Conservation (phyloP, 352 stramenopile species). For the Pythium rishiriense region DNA sequence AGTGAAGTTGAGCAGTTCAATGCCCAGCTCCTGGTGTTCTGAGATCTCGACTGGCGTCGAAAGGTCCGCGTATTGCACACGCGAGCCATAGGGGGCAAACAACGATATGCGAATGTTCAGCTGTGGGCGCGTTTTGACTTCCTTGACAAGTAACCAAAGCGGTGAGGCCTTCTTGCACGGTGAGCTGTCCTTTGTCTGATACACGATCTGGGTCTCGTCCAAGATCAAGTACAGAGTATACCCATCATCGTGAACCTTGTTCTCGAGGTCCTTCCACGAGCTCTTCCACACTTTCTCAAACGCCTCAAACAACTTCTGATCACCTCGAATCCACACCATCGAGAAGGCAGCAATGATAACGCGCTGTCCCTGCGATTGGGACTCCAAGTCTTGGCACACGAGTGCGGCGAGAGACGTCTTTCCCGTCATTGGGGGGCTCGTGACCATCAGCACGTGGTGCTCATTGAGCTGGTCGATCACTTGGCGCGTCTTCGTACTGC, state of each 20-base stretch:
- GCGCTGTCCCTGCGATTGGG: not conserved
- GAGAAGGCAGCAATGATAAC: not conserved
- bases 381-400: not conserved
- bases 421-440: conserved; percentile 19
- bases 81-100: too few relatives aligned
- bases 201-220: too few relatives aligned
- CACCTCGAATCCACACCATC: not conserved
- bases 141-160: too few relatives aligned
- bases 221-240: too few relatives aligned
- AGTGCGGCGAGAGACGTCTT: conserved; percentile 20
- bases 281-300: too few relatives aligned
- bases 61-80: conserved; percentile 8
- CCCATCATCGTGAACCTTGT: too few relatives aligned
- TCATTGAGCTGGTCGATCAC: conserved; percentile 16
- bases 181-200: too few relatives aligned
- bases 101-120: too few relatives aligned
- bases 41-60: conserved; percentile 5
- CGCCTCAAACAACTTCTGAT: conserved; percentile 13
- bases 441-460: conserved; percentile 17
- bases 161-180: too few relatives aligned
- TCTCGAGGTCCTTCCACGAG: too few relatives aligned
- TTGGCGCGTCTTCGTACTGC: too few relatives aligned
- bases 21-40: not conserved
- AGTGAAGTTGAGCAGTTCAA: conserved; percentile 15
- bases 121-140: too few relatives aligned